Base-by-base conservation (phyloP, 352 stramenopile species). In the Achlya hypogyna region DNA sequence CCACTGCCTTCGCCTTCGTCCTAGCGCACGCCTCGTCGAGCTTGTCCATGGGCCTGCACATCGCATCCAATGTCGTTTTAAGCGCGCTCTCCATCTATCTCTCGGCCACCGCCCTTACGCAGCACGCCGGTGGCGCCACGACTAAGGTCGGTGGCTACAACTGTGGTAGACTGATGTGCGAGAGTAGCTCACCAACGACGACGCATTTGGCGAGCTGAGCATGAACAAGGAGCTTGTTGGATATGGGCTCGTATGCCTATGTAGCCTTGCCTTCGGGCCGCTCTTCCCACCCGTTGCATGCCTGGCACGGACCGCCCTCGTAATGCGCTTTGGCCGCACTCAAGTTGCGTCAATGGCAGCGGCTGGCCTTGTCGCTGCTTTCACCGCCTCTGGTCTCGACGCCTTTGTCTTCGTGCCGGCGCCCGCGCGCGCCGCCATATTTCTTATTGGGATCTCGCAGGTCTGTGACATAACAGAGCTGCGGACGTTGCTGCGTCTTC, bases 201-300 rank as follows among this genome's bases (percentile, higher is more conserved):
- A 10, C 2, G 49, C 49, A 20, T 56, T 56, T 10, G 49, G 49
- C 12, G 49, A 56, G 49, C 49, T 65, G 2, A 18, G 35, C 45
- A 43, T 42, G 20, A 34, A 65, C 58, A 65, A 54, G 29, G 58
- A 65, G 28, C 14, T 65, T 29, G 20, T 65, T 4, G 58, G 25
- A 4, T 65, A 65, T 29, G 58, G 58, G 5, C 27, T 65, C 28
- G 58, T 42, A n/a, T 53, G 58, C 20, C 28, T 65, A 29, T 16
- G 38, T 29, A 42, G 58, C 27, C 18, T 43, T 6, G 22, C 28
- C 16, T 52, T 65, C 20, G 5, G 8, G 18, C 14, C 58, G 58
- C 58, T 65, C 12, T 56, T 38, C 12, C 58, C 58, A 22, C 58
- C 58, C 1, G 34, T 42, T 14, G 58, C 28, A 16, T 43, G 58